A percentile compares a stretch with the other conserved stretches of the same genome.
Evolutionary conservation across 202 grass and related monocot species (phyloP).

Genomic region (Elaeis oleifera): DNA sequence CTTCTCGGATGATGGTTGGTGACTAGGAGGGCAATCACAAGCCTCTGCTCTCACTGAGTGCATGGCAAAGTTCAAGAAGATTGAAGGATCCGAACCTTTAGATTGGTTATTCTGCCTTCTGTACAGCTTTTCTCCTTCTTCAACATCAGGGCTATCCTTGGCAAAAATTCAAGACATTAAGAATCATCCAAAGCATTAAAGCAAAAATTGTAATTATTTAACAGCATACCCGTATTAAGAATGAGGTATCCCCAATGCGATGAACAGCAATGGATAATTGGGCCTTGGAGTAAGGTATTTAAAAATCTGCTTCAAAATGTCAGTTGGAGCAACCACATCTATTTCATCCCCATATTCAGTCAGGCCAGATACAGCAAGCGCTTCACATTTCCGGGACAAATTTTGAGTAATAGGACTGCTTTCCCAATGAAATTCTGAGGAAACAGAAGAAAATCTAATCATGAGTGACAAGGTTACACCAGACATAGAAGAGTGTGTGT

Average conservation of each 20-base stretch:
- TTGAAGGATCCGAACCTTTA: conserved; percentile 80
- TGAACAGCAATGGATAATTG: conserved; percentile 92
- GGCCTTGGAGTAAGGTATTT: conserved; percentile 90
- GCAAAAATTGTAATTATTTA: not conserved
- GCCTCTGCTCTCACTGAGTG: conserved; percentile 94
- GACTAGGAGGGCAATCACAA: conserved; percentile 89
- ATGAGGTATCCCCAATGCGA: conserved; percentile 89
- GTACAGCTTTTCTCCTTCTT: conserved; percentile 93
- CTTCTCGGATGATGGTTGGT: conserved; percentile 52
- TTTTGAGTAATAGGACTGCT: conserved; percentile 66
- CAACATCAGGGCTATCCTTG: conserved; percentile 68
- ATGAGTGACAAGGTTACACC: not conserved
- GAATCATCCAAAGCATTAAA: too few relatives aligned
- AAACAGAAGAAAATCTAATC: not conserved
- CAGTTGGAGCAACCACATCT: conserved; percentile 85
- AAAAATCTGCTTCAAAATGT: conserved; percentile 97
- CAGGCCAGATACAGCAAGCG: conserved; percentile 78
- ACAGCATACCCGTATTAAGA: conserved; percentile 78
- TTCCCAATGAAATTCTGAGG: conserved; percentile 54
- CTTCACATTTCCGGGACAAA: conserved; percentile 89
- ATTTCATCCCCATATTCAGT: conserved; percentile 82
- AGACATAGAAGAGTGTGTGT: too few relatives aligned
- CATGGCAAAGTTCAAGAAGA: conserved; percentile 99
- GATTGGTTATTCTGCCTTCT: conserved; percentile 75
- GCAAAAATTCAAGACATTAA: too few relatives aligned